Percentiles rank a stretch among this genome's conserved stretches.
Evolutionary conservation across 345 rosid species (phyloP).

Genomic region (Ceriops zippeliana): DNA sequence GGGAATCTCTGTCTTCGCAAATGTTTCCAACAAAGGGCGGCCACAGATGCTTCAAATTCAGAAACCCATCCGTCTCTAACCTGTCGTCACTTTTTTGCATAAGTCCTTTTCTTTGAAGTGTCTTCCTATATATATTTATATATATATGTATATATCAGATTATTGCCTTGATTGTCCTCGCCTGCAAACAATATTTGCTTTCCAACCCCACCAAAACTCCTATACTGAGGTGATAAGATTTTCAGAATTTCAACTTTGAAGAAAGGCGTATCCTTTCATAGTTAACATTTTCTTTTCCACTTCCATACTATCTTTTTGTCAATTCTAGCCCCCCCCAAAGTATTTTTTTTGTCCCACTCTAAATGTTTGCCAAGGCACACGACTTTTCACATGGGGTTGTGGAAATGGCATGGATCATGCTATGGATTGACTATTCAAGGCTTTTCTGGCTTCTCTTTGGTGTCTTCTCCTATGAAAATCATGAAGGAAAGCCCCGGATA

Average conservation of each 20-base stretch:
- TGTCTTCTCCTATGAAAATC: slow-evolving; percentile 40
- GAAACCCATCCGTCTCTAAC: slow-evolving; percentile 12
- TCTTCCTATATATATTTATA: neutral
- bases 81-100: neutral
- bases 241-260: neutral
- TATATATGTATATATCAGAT: neutral
- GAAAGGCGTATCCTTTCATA: neutral
- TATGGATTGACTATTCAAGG: slow-evolving; percentile 30
- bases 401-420: slow-evolving; percentile 34
- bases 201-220: neutral
- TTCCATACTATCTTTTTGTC: neutral
- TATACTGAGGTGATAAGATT: neutral
- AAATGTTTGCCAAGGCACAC: slow-evolving; percentile 21
- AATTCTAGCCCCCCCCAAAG: neutral
- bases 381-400: slow-evolving; percentile 22
- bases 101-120: neutral
- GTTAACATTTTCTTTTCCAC: neutral
- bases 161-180: neutral
- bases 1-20: slow-evolving; percentile 5
- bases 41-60: slow-evolving; percentile 33
- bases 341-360: neutral
- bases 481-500: slow-evolving; percentile 34
- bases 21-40: slow-evolving; percentile 21
- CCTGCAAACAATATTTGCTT: neutral
- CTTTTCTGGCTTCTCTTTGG: slow-evolving; percentile 34